Conservation (phyloP, 306 rosid species). For the Ormosia emarginata region DNA sequence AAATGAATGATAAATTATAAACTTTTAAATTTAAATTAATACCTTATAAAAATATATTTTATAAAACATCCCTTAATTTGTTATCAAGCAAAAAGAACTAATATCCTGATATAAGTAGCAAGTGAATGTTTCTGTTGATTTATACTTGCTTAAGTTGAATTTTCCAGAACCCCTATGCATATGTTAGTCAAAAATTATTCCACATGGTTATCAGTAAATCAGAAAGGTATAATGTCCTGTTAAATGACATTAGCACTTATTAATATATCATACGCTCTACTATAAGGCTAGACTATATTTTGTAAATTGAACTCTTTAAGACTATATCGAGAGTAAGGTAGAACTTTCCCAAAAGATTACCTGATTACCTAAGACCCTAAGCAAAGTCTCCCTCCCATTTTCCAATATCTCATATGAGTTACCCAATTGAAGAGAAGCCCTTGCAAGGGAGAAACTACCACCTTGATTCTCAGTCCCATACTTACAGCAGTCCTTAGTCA, state of each 20-base stretch:
- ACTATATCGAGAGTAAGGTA: conserved; percentile 1
- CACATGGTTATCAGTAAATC: neutral
- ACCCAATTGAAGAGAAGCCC: conserved; percentile 61
- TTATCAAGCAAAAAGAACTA: neutral
- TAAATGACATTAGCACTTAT: neutral
- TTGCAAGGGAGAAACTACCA: conserved; percentile 46
- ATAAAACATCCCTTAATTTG: neutral
- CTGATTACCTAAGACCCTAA: conserved; percentile 62
- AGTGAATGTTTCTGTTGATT: neutral
- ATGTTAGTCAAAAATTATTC: neutral
- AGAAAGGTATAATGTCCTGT: neutral
- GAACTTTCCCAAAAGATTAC: conserved; percentile 48
- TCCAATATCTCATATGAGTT: conserved; percentile 54
- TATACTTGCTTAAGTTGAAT: neutral
- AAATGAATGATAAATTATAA: no score
- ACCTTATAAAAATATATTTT: no score
- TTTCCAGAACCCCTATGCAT: neutral
- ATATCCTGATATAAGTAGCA: neutral
- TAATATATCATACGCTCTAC: neutral
- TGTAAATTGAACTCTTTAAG: neutral
- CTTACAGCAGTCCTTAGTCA: conserved; percentile 75
- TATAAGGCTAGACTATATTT: neutral
- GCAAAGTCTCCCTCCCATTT: conserved; percentile 62
- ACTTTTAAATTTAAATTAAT: no score
- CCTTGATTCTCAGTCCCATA: conserved; percentile 63